A percentile compares a stretch with the other conserved stretches of the same genome.
Conservation (phyloP, 352 stramenopile species). For the Plasmopara halstedii region DNA sequence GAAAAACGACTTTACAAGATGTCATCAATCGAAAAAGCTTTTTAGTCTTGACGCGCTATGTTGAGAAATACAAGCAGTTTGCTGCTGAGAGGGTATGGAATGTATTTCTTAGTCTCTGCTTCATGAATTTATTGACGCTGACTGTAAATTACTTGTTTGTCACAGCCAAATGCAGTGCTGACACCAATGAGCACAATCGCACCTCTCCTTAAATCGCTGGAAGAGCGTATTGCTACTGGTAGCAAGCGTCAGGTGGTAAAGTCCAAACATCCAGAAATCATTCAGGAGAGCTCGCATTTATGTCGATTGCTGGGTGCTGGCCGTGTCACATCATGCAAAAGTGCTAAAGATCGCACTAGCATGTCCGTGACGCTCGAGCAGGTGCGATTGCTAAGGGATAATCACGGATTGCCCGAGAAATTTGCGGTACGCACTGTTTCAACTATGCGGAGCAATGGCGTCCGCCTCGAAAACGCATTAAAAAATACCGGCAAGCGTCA, state of each 20-base stretch:
- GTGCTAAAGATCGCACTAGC: slow-evolving; percentile 92
- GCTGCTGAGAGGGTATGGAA: slow-evolving; percentile 25
- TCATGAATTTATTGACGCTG: not conserved
- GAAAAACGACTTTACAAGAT: slow-evolving; percentile 66
- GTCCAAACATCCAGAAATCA: slow-evolving; percentile 72
- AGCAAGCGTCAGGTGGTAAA: slow-evolving; percentile 62
- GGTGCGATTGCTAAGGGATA: slow-evolving; percentile 47
- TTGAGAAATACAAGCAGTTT: slow-evolving; percentile 58
- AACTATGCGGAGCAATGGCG: slow-evolving; percentile 70
- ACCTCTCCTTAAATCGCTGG: slow-evolving; percentile 37
- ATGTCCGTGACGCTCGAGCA: slow-evolving; percentile 96
- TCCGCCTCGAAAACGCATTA: slow-evolving; percentile 59
- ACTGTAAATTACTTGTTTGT: not conserved
- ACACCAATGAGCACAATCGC: slow-evolving; percentile 35
- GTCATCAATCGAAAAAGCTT: slow-evolving; percentile 74
- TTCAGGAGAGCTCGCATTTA: slow-evolving; percentile 54
- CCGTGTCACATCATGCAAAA: slow-evolving; percentile 92
- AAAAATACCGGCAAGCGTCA: slow-evolving; percentile 75
- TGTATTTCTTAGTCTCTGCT: not conserved
- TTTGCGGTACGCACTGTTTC: slow-evolving; percentile 55
- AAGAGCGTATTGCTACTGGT: slow-evolving; percentile 41
- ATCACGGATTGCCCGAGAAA: slow-evolving; percentile 52
- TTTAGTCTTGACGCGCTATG: slow-evolving; percentile 39
- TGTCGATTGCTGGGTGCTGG: slow-evolving; percentile 83
- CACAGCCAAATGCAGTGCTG: slow-evolving; percentile 34